Percentiles rank a stretch among this genome's conserved stretches.
phyloP scores from a whole-genome alignment of 352 stramenopile species.

The Globisporangium acanthophoron region DNA sequence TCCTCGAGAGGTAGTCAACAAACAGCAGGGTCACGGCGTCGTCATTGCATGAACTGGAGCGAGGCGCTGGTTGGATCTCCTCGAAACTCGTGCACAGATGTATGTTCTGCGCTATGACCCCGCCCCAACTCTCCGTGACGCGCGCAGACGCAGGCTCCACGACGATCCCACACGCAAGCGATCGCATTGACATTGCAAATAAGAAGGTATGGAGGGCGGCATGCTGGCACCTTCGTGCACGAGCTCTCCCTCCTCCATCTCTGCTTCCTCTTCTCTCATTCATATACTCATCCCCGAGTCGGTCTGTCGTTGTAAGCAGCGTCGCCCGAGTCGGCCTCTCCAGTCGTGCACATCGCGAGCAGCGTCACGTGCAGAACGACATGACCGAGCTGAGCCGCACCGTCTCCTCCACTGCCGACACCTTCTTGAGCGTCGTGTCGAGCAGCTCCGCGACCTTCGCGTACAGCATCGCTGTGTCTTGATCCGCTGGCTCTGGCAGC shows the following conservation, averaged over 20 bases:
- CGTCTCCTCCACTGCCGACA: conserved; percentile 66
- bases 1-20: background rate
- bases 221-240: too few relatives aligned
- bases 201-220: too few relatives aligned
- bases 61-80: background rate
- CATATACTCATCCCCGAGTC: too few relatives aligned
- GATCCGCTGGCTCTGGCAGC: conserved; percentile 16
- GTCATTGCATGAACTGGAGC: background rate
- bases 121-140: background rate
- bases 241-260: too few relatives aligned
- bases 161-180: background rate
- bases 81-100: background rate
- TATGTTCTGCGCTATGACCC: background rate
- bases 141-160: background rate
- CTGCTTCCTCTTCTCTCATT: too few relatives aligned
- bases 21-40: too few relatives aligned
- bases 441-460: conserved; percentile 67
- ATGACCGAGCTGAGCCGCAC: conserved; percentile 70
- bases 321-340: background rate
- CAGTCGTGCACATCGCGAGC: background rate
- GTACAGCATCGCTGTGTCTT: conserved; percentile 38
- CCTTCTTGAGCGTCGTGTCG: conserved; percentile 68
- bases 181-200: too few relatives aligned
- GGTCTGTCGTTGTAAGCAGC: too few relatives aligned
- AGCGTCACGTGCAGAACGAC: conserved; percentile 49